Percentiles rank a stretch among this genome's conserved stretches.
Conservation (phyloP, 257 asterid genomes). For the Salvia rosmarinus region DNA sequence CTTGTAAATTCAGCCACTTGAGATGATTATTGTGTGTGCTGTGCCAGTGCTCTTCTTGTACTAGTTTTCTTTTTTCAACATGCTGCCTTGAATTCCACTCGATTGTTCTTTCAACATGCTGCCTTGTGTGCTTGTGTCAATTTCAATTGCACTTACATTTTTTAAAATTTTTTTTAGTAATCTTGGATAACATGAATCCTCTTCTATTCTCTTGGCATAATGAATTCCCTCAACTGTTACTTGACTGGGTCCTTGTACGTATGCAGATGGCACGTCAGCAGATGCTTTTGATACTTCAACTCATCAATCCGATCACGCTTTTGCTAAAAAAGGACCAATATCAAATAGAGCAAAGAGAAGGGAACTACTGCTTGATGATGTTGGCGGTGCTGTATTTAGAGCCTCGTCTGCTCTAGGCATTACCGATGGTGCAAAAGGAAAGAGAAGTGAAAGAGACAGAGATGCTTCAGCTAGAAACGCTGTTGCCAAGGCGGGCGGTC, state of each 20-base stretch:
- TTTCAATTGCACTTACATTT: background rate
- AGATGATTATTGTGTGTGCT: background rate
- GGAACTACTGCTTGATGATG: constrained; percentile 84
- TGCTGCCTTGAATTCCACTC: background rate
- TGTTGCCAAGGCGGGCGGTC: constrained; percentile 55
- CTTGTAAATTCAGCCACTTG: constrained; percentile 22
- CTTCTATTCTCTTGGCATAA: too few relatives aligned
- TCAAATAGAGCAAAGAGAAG: constrained; percentile 81
- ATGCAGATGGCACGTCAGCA: constrained; percentile 43
- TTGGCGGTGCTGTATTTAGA: constrained; percentile 62
- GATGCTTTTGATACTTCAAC: constrained; percentile 46
- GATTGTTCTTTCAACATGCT: constrained; percentile 16
- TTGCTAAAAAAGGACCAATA: constrained; percentile 66
- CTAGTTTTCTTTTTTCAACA: background rate
- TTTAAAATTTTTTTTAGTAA: too few relatives aligned
- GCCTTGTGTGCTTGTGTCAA: background rate
- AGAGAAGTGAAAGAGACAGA: constrained; percentile 63
- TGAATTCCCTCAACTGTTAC: background rate
- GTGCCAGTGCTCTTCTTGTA: background rate
- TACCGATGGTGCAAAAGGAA: constrained; percentile 73
- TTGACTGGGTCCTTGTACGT: constrained; percentile 38
- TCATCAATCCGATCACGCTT: constrained; percentile 53
- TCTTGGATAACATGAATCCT: too few relatives aligned
- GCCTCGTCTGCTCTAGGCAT: constrained; percentile 61
- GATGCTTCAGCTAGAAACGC: constrained; percentile 34